Evolutionary conservation across 495 filamentous ascomycete genomes (phyloP).

Genomic region (Neurospora pannonica): DNA sequence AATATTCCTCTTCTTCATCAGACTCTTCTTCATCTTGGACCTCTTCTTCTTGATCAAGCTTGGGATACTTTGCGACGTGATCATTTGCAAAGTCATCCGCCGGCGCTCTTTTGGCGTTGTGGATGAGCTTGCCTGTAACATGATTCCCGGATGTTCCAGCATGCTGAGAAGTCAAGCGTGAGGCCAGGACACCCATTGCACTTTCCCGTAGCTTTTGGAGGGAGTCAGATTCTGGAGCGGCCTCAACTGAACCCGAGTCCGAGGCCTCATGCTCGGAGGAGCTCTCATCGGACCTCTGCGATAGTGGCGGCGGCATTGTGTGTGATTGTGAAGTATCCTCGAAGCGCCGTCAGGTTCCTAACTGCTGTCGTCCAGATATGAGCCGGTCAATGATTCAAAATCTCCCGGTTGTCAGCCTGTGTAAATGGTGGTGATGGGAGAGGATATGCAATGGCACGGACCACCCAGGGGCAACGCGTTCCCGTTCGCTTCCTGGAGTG

Average conservation of each 20-base stretch:
- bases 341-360: neutral
- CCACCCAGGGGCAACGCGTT: neutral
- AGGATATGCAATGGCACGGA: neutral
- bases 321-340: neutral
- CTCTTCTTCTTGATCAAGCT: neutral
- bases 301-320: neutral
- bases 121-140: neutral
- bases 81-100: neutral
- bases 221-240: neutral
- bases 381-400: neutral
- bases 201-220: neutral
- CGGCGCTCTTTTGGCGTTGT: neutral
- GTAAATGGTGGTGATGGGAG: neutral
- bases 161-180: neutral
- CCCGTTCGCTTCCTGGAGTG: neutral
- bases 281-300: neutral
- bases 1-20: neutral
- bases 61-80: neutral
- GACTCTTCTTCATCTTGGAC: neutral
- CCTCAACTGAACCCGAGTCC: neutral
- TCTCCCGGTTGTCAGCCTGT: neutral
- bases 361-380: neutral
- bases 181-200: neutral
- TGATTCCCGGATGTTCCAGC: neutral
- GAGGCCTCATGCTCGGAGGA: neutral